A percentile compares a stretch with the other conserved stretches of the same genome.
phyloP scores from a whole-genome alignment of 208 protist genomes.

The Wallacemonas collosoma region DNA sequence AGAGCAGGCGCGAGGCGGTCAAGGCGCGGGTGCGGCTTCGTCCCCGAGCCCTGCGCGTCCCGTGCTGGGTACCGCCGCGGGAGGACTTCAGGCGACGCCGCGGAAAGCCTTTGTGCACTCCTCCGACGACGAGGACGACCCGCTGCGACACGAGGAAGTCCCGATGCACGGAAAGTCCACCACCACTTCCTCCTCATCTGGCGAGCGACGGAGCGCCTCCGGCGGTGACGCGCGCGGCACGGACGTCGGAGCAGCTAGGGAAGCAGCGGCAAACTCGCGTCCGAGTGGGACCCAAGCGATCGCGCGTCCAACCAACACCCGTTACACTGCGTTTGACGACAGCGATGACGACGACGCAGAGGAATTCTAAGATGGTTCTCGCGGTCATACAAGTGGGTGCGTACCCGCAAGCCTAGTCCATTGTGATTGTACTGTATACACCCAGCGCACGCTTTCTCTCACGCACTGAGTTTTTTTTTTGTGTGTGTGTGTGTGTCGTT shows the following conservation, averaged over 20 bases:
- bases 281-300: no score
- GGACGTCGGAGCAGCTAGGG: no score
- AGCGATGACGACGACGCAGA: slow-evolving; percentile 28
- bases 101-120: slow-evolving; percentile 37
- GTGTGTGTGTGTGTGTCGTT: not conserved
- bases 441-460: not conserved
- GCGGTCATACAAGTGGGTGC: no score
- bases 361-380: not conserved
- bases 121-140: slow-evolving; percentile 23
- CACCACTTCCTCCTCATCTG: slow-evolving; percentile 51
- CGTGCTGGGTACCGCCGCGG: no score
- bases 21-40: not conserved
- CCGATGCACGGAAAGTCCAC: slow-evolving; percentile 48
- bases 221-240: not conserved
- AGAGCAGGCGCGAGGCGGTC: not conserved
- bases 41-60: not conserved
- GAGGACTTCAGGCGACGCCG: slow-evolving; percentile 29
- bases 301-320: not conserved
- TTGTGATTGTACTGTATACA: no score
- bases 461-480: not conserved
- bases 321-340: slow-evolving; percentile 52
- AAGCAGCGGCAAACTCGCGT: not conserved
- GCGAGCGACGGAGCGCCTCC: slow-evolving; percentile 12
- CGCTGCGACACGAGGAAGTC: slow-evolving; percentile 32
- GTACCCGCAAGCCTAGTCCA: no score